These are phyloP conservation scores for Populus hybrid DNA, from an alignment of 441 rosid species.

Conservation along the genomic window DNA sequence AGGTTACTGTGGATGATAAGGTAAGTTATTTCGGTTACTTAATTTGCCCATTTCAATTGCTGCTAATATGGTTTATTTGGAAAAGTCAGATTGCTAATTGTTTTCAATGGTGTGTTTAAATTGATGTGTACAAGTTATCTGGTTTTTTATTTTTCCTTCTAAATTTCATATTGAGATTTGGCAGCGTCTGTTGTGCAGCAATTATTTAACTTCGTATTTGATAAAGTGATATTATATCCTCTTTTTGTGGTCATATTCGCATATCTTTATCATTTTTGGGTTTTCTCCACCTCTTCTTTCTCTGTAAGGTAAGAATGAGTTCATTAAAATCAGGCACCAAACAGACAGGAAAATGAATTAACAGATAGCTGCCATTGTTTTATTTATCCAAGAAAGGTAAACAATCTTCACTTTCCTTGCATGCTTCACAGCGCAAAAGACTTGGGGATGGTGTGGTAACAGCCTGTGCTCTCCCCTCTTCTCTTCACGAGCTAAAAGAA, in stretches of 20 bases:
- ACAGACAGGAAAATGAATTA: neutral
- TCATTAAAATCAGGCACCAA: neutral
- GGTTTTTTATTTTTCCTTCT: neutral
- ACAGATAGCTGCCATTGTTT: too few relatives aligned
- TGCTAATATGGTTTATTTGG: neutral
- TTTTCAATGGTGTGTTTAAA: neutral
- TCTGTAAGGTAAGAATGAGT: neutral
- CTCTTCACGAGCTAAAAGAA: neutral
- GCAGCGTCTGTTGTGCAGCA: neutral
- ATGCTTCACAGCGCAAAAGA: neutral
- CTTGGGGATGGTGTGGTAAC: neutral
- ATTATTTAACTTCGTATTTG: neutral
- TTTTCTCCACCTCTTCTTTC: neutral
- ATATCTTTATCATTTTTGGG: neutral
- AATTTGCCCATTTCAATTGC: constrained; percentile 13
- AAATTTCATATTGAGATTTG: neutral
- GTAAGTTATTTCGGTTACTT: constrained; percentile 34
- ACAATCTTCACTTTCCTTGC: too few relatives aligned
- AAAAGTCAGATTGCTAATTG: neutral
- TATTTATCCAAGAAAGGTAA: neutral
- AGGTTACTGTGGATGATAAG: constrained; percentile 87
- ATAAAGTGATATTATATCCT: neutral
- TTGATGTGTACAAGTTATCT: neutral
- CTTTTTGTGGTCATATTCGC: neutral
- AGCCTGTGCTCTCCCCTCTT: neutral